Base-by-base conservation (phyloP, 345 rosid genomes). In the Hypericum perforatum region DNA sequence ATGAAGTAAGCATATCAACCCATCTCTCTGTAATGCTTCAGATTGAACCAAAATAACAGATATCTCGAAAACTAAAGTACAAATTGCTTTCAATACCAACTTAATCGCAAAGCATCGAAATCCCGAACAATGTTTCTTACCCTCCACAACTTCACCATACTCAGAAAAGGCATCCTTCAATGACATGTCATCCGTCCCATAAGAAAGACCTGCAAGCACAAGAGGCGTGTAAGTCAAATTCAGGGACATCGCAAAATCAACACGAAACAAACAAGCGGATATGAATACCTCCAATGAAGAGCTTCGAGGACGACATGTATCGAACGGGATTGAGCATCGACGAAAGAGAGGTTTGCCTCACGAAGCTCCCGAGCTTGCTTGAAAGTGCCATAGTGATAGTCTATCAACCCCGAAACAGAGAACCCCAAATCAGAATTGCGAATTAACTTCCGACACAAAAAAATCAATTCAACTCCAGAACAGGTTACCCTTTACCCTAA, bases 241-340 rank as follows among this genome's bases (percentile, higher is more conserved):
- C 5, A 11, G 9, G 29, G 22, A 8, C 49, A 46, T 12, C 7
- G 1, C 7, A 5, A 14, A 46, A 46, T 32, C 14, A 15, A 46
- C 12, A 14, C 29, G 14, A 46, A 16, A 46, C 50, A 43, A 5
- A 37, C 4, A 11, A 40, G 53, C 12, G 22, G 14, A 11, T 9
- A 8, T 6, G 29, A 39, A 36, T 79, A 91, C 98, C 98, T 78
- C 95, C 95, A 16, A 91, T 12, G 49, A 86, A 91, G 56, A 91
- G 89, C 67, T 81, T 84, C 6, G 65, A 44, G 5, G 68, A 12
- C 0, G 89, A 78, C 82, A 78, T 67, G 57, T 40, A 53, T 13
- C 95, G 85, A 15, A 81, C 60, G 48, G 95, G 62, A 53, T 75
- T 78, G 7, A 84, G 58, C 82, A 91, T 57, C 11, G 85, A 70